Percentiles rank a stretch among this genome's conserved stretches.
Evolutionary conservation across 805 yeast genomes (phyloP).

Genomic region (Schizosaccharomyces osmophilus): DNA sequence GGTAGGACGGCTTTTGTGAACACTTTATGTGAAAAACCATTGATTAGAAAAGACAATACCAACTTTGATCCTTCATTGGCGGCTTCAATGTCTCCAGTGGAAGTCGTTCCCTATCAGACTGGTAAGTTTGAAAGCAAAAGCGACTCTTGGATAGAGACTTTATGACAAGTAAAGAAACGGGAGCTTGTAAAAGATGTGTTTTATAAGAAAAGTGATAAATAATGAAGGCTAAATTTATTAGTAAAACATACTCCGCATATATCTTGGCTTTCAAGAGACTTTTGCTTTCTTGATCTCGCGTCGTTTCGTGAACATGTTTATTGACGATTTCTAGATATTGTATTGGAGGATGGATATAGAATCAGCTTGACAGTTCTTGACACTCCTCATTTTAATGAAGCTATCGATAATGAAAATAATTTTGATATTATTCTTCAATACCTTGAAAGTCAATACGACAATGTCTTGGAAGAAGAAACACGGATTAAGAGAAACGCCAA

Average conservation of each 20-base stretch:
- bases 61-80: constrained; percentile 11
- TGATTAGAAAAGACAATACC: constrained; percentile 12
- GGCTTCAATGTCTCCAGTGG: neutral
- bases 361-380: constrained; percentile 35
- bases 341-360: constrained; percentile 23
- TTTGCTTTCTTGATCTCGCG: neutral
- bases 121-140: neutral
- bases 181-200: neutral
- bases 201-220: neutral
- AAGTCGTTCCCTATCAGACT: neutral
- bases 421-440: constrained; percentile 28
- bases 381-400: constrained; percentile 61
- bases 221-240: too few relatives aligned
- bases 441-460: constrained; percentile 48
- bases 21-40: constrained; percentile 32
- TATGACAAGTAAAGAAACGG: neutral
- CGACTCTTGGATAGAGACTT: too few relatives aligned
- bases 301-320: constrained; percentile 8
- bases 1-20: constrained; percentile 57
- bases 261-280: too few relatives aligned
- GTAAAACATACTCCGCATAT: too few relatives aligned
- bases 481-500: constrained; percentile 50
- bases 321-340: constrained; percentile 24
- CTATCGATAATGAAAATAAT: constrained; percentile 31
- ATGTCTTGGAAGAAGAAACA: constrained; percentile 48